Evolutionary conservation across 768 basidiomycete genomes (phyloP), one percentile per base, ranked within the genome.

Genomic region (Collybia sordida): DNA sequence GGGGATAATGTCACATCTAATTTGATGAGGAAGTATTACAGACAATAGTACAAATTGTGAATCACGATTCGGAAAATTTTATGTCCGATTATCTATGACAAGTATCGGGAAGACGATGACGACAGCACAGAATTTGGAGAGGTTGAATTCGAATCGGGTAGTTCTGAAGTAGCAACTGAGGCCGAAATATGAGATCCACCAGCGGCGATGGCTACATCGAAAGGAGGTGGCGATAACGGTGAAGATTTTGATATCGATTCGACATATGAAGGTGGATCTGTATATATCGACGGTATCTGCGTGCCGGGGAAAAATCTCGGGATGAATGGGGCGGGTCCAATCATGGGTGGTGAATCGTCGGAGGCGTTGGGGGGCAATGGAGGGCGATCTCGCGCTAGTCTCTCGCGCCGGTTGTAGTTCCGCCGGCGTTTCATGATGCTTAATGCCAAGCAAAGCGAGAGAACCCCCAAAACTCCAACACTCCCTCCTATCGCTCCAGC

Each of bases 301-400:
- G 78, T 76, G 7, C 76, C 78, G 22, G 80, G 81, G 75, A 82
- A 82, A 63, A 73, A 82, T 58, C 79, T 75, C 63, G 81, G 79
- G 17, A 79, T 63, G 62, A 83, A 83, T 3, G 75, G 70, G 7
- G 64, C 65, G 22, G 78, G 76, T 9, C 78, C 80, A 18, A 61
- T 58, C 72, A 78, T 76, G 27, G 45, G 58, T 53, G 71, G 72
- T 57, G 67, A 59, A 69, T 68, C 68, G 53, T 68, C 66, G 67
- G 67, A 61, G 36, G 50, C 60, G 53, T 68, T 63, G 8, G 62
- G 61, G 41, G 63, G 65, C 31, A 63, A 11, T 31, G 31, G 14
- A 11, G 31, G 14, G 53, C 5, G 62, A 59, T 38, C 21, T 36
- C 23, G 41, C 55, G 19, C 53, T 51, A 5, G 62, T 9, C 69